Evolutionary conservation across 768 basidiomycete species (phyloP).

Genomic region (Mycena haematopus): DNA sequence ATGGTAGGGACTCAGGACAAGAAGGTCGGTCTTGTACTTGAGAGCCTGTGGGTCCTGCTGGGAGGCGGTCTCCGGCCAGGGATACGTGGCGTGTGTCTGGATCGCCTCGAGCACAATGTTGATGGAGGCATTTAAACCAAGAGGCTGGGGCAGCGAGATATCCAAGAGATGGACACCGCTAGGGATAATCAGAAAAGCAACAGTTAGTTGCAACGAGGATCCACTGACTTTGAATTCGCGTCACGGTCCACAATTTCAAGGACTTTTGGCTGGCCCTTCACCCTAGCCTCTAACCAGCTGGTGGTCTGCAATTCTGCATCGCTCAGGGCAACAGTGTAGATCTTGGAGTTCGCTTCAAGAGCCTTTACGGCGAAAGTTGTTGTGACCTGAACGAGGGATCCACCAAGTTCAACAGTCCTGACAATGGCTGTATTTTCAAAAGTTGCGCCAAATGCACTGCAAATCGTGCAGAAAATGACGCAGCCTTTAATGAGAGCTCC

Average conservation of each 20-base stretch:
- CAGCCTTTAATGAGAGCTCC: too few species aligned
- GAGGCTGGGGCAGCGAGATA: slow-evolving; percentile 65
- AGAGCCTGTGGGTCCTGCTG: slow-evolving; percentile 84
- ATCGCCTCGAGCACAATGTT: slow-evolving; percentile 83
- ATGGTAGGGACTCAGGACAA: slow-evolving; percentile 84
- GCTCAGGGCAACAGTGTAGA: slow-evolving; percentile 73
- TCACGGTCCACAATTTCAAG: slow-evolving; percentile 58
- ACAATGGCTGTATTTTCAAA: slow-evolving; percentile 93
- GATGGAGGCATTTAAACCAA: slow-evolving; percentile 64
- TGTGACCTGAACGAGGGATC: slow-evolving; percentile 85
- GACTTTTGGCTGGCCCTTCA: slow-evolving; percentile 72
- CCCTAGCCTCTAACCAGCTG: slow-evolving; percentile 79
- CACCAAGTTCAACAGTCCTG: slow-evolving; percentile 88
- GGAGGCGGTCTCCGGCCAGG: slow-evolving; percentile 74
- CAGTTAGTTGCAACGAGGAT: slow-evolving; percentile 6
- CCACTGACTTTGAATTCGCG: slow-evolving; percentile 58
- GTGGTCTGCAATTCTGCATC: slow-evolving; percentile 68
- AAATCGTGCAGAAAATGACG: too few species aligned
- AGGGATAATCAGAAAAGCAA: slow-evolving; percentile 21
- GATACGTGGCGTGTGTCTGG: slow-evolving; percentile 77
- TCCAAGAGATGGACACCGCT: slow-evolving; percentile 62
- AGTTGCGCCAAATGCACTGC: too few species aligned
- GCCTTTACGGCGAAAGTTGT: slow-evolving; percentile 88
- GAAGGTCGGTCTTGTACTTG: slow-evolving; percentile 76
- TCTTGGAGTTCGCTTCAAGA: slow-evolving; percentile 60